phyloP scores from a whole-genome alignment of 176 grass and related monocot genomes.

The Aegilops umbellulata region DNA sequence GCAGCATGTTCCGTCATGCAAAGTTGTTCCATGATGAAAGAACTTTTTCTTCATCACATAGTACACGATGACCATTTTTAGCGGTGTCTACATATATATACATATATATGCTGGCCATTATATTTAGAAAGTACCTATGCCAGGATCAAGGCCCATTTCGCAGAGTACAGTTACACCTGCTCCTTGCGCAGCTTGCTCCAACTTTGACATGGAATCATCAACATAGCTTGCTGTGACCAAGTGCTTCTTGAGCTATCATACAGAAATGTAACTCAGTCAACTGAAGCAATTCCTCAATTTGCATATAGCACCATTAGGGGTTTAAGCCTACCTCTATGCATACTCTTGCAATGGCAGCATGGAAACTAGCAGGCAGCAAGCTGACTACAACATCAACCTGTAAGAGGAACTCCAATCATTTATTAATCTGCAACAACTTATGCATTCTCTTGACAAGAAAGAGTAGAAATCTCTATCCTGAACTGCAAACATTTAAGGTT shows the following conservation, averaged over 20 bases:
- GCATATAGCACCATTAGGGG: not conserved
- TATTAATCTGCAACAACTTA: not conserved
- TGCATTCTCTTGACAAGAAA: not conserved
- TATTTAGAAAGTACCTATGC: constrained; percentile 62
- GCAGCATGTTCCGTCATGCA: not conserved
- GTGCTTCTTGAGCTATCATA: constrained; percentile 76
- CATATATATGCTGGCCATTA: not conserved
- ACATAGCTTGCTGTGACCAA: constrained; percentile 97
- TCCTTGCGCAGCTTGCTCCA: constrained; percentile 61
- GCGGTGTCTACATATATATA: not conserved
- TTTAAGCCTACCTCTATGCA: constrained; percentile 69
- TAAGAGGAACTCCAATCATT: constrained; percentile 18
- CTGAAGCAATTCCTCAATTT: not conserved
- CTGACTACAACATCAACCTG: constrained; percentile 92
- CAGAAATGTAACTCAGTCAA: not conserved
- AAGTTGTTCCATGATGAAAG: not conserved
- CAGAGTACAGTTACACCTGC: constrained; percentile 84
- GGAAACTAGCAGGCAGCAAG: constrained; percentile 81
- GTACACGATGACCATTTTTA: not conserved
- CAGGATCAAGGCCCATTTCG: constrained; percentile 99
- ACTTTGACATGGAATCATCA: constrained; percentile 85
- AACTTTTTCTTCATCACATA: not conserved
- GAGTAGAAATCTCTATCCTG: not conserved
- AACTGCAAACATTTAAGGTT: not conserved
- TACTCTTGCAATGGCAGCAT: constrained; percentile 79